phyloP scores from a whole-genome alignment of 208 protist genomes.

The Leishmania arabica region DNA sequence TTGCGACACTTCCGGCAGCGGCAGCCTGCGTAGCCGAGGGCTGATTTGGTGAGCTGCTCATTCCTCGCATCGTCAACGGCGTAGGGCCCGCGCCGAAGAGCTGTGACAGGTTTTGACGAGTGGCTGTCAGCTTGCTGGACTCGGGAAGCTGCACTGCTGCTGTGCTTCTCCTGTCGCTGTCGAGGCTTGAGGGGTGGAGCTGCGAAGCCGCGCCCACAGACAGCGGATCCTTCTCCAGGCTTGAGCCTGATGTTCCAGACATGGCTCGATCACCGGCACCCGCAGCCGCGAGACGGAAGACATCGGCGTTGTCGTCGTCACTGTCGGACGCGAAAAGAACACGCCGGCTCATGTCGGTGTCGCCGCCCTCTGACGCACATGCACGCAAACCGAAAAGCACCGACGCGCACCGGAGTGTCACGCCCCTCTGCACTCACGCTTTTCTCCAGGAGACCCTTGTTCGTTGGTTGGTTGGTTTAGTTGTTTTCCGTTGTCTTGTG shows the following conservation, averaged over 20 bases:
- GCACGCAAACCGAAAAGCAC: not conserved
- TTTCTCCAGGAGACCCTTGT: not conserved
- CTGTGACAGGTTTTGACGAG: conserved; percentile 27
- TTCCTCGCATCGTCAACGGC: not conserved
- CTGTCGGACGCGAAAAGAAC: conserved; percentile 21
- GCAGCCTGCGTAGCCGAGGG: not conserved
- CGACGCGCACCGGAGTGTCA: not conserved
- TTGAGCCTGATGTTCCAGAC: not conserved
- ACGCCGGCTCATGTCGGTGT: conserved; percentile 8
- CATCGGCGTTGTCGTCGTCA: conserved; percentile 4
- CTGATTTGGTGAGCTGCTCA: not conserved
- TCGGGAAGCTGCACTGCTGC: conserved; percentile 4
- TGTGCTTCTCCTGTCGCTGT: not conserved
- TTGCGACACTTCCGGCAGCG: not conserved
- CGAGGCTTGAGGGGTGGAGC: not conserved
- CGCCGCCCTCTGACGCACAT: not conserved
- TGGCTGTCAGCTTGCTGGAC: conserved; percentile 17
- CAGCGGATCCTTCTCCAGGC: not conserved
- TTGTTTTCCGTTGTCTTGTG: not conserved
- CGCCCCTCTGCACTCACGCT: not conserved
- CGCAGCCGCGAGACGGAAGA: not conserved
- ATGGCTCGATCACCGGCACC: not conserved
- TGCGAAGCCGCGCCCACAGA: not conserved
- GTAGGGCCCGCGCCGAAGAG: conserved; percentile 12
- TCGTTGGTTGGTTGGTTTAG: too few relatives aligned